These are phyloP conservation scores for Pelomyxa schiedti DNA, from an alignment of 78 protist species.

Conservation along the genomic window DNA sequence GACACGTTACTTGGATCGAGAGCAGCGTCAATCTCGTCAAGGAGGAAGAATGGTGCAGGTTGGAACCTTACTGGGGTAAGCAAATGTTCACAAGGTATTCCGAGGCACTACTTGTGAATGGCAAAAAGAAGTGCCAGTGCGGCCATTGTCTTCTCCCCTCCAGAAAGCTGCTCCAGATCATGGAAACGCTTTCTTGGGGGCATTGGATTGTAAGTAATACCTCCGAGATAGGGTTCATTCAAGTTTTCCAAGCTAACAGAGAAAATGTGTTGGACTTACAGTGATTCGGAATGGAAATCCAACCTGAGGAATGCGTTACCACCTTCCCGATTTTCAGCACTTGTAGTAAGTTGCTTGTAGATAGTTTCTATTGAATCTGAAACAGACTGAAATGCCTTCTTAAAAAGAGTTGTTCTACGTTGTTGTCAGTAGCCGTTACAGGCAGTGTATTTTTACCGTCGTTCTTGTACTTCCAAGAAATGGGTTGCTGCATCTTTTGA, in stretches of 20 bases:
- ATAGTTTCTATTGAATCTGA: conserved; percentile 14
- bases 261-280: no score
- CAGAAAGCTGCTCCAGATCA: conserved; percentile 86
- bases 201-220: conserved; percentile 80
- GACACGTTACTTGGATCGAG: conserved; percentile 86
- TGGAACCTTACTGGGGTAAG: neutral
- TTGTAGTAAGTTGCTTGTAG: conserved; percentile 70
- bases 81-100: neutral
- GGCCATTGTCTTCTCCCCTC: conserved; percentile 99
- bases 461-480: neutral
- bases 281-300: neutral
- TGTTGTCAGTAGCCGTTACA: neutral
- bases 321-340: conserved; percentile 1
- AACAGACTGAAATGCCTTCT: no score
- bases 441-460: no score
- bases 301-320: neutral
- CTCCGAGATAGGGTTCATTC: conserved; percentile 79
- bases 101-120: conserved; percentile 59
- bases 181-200: conserved; percentile 95
- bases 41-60: conserved; percentile 95
- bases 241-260: conserved; percentile 58
- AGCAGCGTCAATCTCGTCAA: conserved; percentile 99
- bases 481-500: conserved; percentile 4
- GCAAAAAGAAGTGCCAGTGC: conserved; percentile 98
- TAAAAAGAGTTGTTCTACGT: neutral